Evolutionary conservation across 768 basidiomycete species (phyloP).

Genomic region (Sporobolomyces pararoseus): DNA sequence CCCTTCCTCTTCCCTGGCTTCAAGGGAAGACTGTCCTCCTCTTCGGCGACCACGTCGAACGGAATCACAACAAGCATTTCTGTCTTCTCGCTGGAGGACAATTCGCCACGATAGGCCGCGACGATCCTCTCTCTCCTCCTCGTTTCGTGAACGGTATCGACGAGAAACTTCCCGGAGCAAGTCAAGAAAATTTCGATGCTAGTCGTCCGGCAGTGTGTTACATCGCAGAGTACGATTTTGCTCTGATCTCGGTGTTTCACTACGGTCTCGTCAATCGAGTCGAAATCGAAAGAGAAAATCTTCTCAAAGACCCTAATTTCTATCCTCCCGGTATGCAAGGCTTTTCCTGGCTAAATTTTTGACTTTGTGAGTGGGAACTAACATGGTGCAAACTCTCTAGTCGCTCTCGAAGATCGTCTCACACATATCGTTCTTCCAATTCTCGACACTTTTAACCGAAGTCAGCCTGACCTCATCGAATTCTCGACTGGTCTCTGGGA

Average conservation of each 20-base stretch:
- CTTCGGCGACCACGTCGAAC: conserved; percentile 41
- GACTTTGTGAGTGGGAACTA: neutral
- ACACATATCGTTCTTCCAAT: conserved; percentile 34
- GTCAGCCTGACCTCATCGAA: conserved; percentile 35
- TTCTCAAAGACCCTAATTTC: conserved; percentile 29
- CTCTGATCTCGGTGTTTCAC: conserved; percentile 35
- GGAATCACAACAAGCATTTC: conserved; percentile 37
- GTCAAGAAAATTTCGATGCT: conserved; percentile 8
- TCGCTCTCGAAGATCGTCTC: conserved; percentile 37
- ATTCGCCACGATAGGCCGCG: conserved; percentile 26
- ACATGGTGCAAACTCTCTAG: neutral
- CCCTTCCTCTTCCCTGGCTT: conserved; percentile 30
- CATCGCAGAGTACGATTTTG: conserved; percentile 33
- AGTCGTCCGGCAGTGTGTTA: conserved; percentile 37
- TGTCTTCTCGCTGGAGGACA: conserved; percentile 36
- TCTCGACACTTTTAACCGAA: conserved; percentile 29
- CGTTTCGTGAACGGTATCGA: conserved; percentile 40
- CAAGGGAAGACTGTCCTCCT: conserved; percentile 37
- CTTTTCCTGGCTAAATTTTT: neutral
- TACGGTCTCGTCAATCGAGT: conserved; percentile 33
- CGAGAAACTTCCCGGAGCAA: conserved; percentile 20
- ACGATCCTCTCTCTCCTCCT: conserved; percentile 37
- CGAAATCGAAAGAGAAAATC: conserved; percentile 39
- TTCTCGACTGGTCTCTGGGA: conserved; percentile 40
- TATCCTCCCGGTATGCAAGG: conserved; percentile 34